Evolutionary conservation across 106 monocot species (phyloP).

Genomic region (Phalaenopsis aphrodite): DNA sequence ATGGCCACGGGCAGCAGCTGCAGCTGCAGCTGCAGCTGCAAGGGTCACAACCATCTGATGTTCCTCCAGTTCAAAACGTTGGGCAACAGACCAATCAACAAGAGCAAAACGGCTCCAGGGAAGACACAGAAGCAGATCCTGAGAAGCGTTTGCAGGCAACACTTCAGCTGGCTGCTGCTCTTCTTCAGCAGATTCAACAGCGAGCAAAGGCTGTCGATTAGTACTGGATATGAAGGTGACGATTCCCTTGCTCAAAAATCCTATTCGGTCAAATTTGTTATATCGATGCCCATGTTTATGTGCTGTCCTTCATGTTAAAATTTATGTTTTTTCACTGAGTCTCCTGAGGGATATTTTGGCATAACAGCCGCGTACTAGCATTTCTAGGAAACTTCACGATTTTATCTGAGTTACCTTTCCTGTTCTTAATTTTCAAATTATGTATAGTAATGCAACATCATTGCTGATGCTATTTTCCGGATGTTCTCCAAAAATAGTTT

Average conservation of each 20-base stretch:
- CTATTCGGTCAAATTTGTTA: neutral
- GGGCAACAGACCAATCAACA: conserved; percentile 30
- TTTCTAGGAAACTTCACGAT: no score
- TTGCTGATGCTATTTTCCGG: no score
- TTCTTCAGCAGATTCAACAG: conserved; percentile 95
- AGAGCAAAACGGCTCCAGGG: conserved; percentile 14
- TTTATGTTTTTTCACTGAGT: no score
- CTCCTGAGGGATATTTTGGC: no score
- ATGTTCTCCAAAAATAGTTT: no score
- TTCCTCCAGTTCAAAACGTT: conserved; percentile 12
- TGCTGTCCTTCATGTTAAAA: no score
- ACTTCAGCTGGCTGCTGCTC: conserved; percentile 78
- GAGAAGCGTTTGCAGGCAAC: conserved; percentile 92
- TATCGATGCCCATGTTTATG: neutral
- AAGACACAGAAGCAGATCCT: conserved; percentile 62
- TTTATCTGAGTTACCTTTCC: no score
- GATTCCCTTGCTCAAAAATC: neutral
- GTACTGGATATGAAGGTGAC: neutral
- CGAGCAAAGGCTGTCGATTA: conserved; percentile 43
- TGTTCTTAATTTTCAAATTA: no score
- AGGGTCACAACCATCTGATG: conserved; percentile 15
- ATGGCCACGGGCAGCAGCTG: conserved; percentile 2
- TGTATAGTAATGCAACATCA: no score
- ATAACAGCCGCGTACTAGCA: no score
- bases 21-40: conserved; percentile 8